These are phyloP conservation scores for Schizophyllum amplum DNA, from an alignment of 1,284 basidiomycete species.

Conservation along the genomic window DNA sequence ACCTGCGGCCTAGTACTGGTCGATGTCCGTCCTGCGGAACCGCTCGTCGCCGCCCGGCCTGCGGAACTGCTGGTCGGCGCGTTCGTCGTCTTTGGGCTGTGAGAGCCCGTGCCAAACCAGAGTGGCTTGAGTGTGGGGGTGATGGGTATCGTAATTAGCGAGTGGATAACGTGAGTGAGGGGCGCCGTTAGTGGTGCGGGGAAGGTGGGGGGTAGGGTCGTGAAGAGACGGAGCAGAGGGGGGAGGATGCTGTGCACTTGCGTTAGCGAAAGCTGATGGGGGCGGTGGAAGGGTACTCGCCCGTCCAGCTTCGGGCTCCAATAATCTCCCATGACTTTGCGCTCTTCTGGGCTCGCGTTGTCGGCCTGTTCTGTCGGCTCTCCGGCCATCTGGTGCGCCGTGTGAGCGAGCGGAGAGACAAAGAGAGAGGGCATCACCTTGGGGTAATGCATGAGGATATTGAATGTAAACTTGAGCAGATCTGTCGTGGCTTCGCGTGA, in stretches of 20 bases:
- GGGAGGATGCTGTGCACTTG: conserved; percentile 38
- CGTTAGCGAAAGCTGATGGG: conserved; percentile 1
- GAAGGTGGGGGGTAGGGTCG: conserved; percentile 45
- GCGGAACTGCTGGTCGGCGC: background rate
- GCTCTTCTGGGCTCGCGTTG: conserved; percentile 16
- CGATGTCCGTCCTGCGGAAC: conserved; percentile 10
- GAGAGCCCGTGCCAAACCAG: conserved; percentile 31
- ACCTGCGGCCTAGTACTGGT: conserved; percentile 18
- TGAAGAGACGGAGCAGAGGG: conserved; percentile 55
- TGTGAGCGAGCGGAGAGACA: background rate
- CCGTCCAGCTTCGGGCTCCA: conserved; percentile 65
- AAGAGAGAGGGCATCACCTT: conserved; percentile 20
- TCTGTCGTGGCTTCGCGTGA: conserved; percentile 67
- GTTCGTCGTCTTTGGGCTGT: background rate
- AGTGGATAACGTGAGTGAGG: conserved; percentile 67
- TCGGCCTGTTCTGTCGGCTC: conserved; percentile 27
- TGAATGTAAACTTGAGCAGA: conserved; percentile 70
- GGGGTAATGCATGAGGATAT: conserved; percentile 61
- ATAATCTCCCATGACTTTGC: conserved; percentile 45
- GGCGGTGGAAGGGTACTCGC: conserved; percentile 27
- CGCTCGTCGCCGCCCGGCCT: conserved; percentile 1
- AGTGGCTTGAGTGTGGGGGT: conserved; percentile 39
- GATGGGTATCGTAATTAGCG: conserved; percentile 65
- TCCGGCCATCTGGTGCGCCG: conserved; percentile 30
- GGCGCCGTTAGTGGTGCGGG: conserved; percentile 57